Percentiles rank a stretch among this genome's conserved stretches.
Conservation (phyloP, 495 filamentous ascomycete genomes). For the Hypomontagnella monticulosa region DNA sequence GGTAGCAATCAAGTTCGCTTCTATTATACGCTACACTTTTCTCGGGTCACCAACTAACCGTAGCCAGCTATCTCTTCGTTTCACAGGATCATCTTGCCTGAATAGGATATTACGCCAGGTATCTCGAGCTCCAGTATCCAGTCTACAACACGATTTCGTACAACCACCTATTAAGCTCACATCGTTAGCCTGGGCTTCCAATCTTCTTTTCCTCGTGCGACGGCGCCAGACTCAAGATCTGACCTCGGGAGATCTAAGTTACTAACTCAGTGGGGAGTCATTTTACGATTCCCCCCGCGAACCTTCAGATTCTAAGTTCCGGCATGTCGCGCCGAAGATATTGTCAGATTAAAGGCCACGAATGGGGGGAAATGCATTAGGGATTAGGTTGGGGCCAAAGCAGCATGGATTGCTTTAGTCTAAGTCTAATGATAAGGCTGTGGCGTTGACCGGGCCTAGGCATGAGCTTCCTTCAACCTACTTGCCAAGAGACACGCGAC, state of each 20-base stretch:
- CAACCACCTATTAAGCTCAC: too few relatives aligned
- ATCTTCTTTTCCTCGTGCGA: too few relatives aligned
- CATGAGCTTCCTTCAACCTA: slow-evolving; percentile 4
- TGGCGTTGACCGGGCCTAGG: slow-evolving; percentile 4
- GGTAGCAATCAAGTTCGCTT: slow-evolving; percentile 14
- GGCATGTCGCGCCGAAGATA: slow-evolving; percentile 7
- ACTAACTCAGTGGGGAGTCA: too few relatives aligned
- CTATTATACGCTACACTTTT: slow-evolving; percentile 8
- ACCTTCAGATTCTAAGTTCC: not conserved
- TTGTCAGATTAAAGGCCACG: slow-evolving; percentile 15
- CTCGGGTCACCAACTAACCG: slow-evolving; percentile 4
- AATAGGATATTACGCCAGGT: not conserved
- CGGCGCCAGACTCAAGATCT: too few relatives aligned
- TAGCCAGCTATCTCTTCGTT: slow-evolving; percentile 4
- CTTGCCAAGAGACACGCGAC: too few relatives aligned
- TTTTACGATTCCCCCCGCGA: too few relatives aligned
- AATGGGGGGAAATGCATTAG: slow-evolving; percentile 21
- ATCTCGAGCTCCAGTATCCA: too few relatives aligned
- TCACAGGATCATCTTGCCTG: not conserved
- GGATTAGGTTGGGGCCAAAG: slow-evolving; percentile 8
- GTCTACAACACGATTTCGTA: too few relatives aligned
- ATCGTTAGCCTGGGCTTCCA: too few relatives aligned
- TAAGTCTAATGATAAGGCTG: slow-evolving; percentile 21
- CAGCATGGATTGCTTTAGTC: slow-evolving; percentile 6
- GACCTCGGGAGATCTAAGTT: too few relatives aligned